Percentiles rank a stretch among this genome's conserved stretches.
Evolutionary conservation across 148 eudicot species (phyloP).

Genomic region (Chenopodium berlandieri): DNA sequence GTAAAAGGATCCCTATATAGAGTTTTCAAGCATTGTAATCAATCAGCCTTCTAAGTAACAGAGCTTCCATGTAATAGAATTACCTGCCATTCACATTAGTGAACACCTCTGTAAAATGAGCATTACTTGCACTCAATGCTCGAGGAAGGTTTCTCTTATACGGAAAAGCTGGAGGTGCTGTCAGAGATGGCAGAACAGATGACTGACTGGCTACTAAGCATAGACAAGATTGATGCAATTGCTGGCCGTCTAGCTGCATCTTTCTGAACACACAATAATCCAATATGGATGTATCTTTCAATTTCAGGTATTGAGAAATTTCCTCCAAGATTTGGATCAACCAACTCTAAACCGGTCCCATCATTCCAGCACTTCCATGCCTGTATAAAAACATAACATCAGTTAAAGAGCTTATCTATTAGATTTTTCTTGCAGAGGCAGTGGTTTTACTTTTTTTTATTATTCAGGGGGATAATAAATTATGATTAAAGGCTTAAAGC

Average conservation of each 20-base stretch:
- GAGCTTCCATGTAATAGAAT: not conserved
- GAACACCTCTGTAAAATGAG: slow-evolving; percentile 17
- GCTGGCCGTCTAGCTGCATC: slow-evolving; percentile 30
- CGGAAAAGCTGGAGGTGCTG: slow-evolving; percentile 11
- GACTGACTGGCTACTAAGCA: slow-evolving; percentile 21
- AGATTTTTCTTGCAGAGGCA: too few relatives aligned
- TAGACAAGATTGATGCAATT: slow-evolving; percentile 29
- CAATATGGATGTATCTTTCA: slow-evolving; percentile 32
- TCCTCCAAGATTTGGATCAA: slow-evolving; percentile 17
- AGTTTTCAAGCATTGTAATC: not conserved
- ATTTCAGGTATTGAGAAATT: slow-evolving; percentile 19
- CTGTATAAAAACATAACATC: not conserved
- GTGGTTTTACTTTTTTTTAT: too few relatives aligned
- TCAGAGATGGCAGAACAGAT: not conserved
- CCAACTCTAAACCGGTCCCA: slow-evolving; percentile 13
- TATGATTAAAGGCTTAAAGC: not conserved
- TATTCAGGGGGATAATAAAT: too few relatives aligned
- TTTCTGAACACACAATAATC: slow-evolving; percentile 31
- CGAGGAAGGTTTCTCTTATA: not conserved
- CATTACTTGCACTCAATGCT: slow-evolving; percentile 8
- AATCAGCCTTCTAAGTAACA: not conserved
- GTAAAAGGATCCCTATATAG: not conserved
- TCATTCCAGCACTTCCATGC: slow-evolving; percentile 30
- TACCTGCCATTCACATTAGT: slow-evolving; percentile 26
- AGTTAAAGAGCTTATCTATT: not conserved